phyloP scores from a whole-genome alignment of 129 eudicot species.

The Scalesia atractyloides region DNA sequence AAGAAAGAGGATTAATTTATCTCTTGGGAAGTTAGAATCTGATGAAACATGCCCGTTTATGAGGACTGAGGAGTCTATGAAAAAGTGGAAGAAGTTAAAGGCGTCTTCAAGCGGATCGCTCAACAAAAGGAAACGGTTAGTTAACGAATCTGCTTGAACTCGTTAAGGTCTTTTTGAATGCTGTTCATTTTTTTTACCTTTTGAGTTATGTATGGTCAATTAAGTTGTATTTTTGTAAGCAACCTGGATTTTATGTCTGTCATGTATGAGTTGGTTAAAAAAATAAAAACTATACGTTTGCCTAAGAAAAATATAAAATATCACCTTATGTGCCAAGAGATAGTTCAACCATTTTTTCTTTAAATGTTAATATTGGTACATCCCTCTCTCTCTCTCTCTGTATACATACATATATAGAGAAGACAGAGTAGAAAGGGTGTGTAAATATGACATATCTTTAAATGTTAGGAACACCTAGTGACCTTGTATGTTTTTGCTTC shows the following conservation, averaged over 20 bases:
- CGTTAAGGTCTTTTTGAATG: neutral
- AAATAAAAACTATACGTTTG: neutral
- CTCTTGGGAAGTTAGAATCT: constrained; percentile 24
- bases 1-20: constrained; percentile 19
- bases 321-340: too few species aligned
- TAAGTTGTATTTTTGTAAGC: neutral
- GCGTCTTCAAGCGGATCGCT: constrained; percentile 48
- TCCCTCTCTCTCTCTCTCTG: too few species aligned
- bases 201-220: neutral
- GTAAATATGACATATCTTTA: too few species aligned
- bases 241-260: neutral
- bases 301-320: neutral
- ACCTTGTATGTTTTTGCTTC: too few species aligned
- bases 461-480: too few species aligned
- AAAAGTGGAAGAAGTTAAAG: constrained; percentile 71
- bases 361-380: too few species aligned
- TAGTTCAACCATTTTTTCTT: too few species aligned
- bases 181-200: neutral
- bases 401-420: too few species aligned
- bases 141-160: constrained; percentile 26
- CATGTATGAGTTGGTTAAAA: neutral
- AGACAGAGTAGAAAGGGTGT: too few species aligned
- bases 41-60: constrained; percentile 68
- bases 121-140: constrained; percentile 47
- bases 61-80: constrained; percentile 77